Conservation (phyloP, 768 basidiomycete species). For the Termitomyces sp. region DNA sequence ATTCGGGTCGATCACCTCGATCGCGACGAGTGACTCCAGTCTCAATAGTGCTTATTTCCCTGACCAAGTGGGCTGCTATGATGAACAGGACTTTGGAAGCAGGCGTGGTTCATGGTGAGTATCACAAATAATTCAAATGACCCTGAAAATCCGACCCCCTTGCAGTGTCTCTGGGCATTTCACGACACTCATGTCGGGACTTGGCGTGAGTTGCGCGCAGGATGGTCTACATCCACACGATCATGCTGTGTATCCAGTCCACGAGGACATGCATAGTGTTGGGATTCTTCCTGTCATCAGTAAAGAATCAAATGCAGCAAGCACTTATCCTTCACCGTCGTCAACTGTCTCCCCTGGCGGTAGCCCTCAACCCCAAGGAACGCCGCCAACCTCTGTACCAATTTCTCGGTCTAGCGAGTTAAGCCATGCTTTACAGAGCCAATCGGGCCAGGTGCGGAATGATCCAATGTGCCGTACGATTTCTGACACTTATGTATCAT, state of each 20-base stretch:
- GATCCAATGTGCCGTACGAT: background rate
- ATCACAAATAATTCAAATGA: slow-evolving; percentile 13
- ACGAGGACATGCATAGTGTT: slow-evolving; percentile 18
- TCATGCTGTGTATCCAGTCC: slow-evolving; percentile 19
- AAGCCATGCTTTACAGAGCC: slow-evolving; percentile 28
- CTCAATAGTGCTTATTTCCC: slow-evolving; percentile 46
- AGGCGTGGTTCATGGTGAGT: slow-evolving; percentile 40
- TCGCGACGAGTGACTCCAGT: slow-evolving; percentile 58
- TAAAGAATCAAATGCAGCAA: slow-evolving; percentile 8
- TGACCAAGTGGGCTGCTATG: slow-evolving; percentile 34
- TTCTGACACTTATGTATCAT: background rate
- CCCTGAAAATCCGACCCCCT: slow-evolving; percentile 7
- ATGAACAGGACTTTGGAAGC: slow-evolving; percentile 19
- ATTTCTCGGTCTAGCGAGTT: slow-evolving; percentile 32
- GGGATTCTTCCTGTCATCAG: slow-evolving; percentile 5
- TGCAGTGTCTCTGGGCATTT: slow-evolving; percentile 33
- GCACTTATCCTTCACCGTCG: slow-evolving; percentile 33
- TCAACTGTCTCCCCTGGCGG: slow-evolving; percentile 39
- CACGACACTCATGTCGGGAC: slow-evolving; percentile 35
- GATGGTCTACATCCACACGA: slow-evolving; percentile 11
- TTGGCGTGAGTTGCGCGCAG: slow-evolving; percentile 31
- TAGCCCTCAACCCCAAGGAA: slow-evolving; percentile 22
- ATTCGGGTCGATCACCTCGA: slow-evolving; percentile 58
- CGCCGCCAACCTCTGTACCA: slow-evolving; percentile 14
- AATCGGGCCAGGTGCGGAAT: slow-evolving; percentile 20